phyloP scores from a whole-genome alignment of 495 filamentous ascomycete species.

The Talaromyces adpressus region DNA sequence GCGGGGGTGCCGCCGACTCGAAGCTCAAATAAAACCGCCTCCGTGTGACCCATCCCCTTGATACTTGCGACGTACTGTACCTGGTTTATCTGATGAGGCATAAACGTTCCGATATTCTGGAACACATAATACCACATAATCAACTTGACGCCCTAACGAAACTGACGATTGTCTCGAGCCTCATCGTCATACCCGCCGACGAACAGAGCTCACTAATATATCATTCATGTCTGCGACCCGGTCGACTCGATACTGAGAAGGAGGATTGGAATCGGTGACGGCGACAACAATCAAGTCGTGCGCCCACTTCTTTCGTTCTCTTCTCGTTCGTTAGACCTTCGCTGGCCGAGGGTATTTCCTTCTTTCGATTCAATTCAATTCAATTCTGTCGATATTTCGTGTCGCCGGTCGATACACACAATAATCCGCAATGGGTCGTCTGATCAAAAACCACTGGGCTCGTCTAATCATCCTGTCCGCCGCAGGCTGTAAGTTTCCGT shows the following conservation, averaged over 20 bases:
- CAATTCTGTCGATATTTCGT: not conserved
- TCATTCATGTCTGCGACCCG: not conserved
- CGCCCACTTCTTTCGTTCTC: not conserved
- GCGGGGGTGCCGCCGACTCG: not conserved
- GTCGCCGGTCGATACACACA: conserved; percentile 1
- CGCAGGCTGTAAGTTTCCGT: conserved; percentile 60
- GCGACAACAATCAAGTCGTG: not conserved
- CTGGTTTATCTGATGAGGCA: not conserved
- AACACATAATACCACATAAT: not conserved
- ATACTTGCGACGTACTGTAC: not conserved
- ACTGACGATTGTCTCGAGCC: not conserved
- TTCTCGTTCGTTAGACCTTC: not conserved
- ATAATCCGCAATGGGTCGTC: conserved; percentile 67
- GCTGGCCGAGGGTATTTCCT: not conserved
- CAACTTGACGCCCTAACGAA: not conserved
- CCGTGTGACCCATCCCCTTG: not conserved
- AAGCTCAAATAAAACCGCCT: not conserved
- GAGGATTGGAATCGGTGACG: not conserved
- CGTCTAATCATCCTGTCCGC: conserved; percentile 85
- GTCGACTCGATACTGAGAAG: not conserved
- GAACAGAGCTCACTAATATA: not conserved
- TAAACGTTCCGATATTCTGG: not conserved
- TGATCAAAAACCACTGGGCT: conserved; percentile 99
- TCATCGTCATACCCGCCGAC: not conserved
- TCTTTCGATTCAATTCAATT: not conserved